phyloP scores from a whole-genome alignment of 352 stramenopile genomes.

The Phytophthora cajani region DNA sequence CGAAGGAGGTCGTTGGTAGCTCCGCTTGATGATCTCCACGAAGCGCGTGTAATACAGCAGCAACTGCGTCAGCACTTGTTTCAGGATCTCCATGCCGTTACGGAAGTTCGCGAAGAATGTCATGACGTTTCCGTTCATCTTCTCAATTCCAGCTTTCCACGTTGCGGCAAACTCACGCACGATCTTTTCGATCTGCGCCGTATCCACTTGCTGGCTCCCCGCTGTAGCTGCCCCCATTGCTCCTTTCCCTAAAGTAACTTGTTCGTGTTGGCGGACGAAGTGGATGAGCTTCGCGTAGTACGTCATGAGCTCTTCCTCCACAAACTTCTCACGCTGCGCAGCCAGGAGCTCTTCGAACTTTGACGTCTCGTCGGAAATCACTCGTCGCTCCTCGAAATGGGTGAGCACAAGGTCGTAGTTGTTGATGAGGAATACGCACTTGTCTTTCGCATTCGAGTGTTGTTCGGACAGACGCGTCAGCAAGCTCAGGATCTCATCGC shows the following conservation, averaged over 20 bases:
- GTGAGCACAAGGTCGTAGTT: slow-evolving; percentile 97
- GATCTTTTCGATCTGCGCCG: slow-evolving; percentile 92
- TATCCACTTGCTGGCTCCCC: slow-evolving; percentile 75
- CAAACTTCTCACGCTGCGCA: slow-evolving; percentile 95
- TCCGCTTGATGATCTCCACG: slow-evolving; percentile 96
- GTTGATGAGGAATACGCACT: slow-evolving; percentile 98
- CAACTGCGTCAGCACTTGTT: slow-evolving; percentile 98
- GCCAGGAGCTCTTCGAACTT: slow-evolving; percentile 95
- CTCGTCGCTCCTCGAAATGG: slow-evolving; percentile 95
- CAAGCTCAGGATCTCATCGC: slow-evolving; percentile 82
- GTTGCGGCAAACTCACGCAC: slow-evolving; percentile 95
- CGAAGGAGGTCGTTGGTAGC: slow-evolving; percentile 76
- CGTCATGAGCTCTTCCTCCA: slow-evolving; percentile 95
- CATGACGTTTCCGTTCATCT: slow-evolving; percentile 98
- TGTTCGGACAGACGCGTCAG: slow-evolving; percentile 90
- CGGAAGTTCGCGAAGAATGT: slow-evolving; percentile 98
- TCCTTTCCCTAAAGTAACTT: slow-evolving; percentile 58
- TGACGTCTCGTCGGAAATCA: slow-evolving; percentile 94
- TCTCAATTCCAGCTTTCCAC: slow-evolving; percentile 97
- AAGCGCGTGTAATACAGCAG: slow-evolving; percentile 99
- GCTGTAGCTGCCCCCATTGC: slow-evolving; percentile 21
- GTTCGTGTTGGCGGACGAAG: slow-evolving; percentile 97
- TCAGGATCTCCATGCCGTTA: slow-evolving; percentile 99
- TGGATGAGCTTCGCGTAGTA: slow-evolving; percentile 96
- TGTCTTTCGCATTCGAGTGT: slow-evolving; percentile 93